phyloP scores from a whole-genome alignment of 2,329 filamentous ascomycete species.

The Talaromyces sp. region DNA sequence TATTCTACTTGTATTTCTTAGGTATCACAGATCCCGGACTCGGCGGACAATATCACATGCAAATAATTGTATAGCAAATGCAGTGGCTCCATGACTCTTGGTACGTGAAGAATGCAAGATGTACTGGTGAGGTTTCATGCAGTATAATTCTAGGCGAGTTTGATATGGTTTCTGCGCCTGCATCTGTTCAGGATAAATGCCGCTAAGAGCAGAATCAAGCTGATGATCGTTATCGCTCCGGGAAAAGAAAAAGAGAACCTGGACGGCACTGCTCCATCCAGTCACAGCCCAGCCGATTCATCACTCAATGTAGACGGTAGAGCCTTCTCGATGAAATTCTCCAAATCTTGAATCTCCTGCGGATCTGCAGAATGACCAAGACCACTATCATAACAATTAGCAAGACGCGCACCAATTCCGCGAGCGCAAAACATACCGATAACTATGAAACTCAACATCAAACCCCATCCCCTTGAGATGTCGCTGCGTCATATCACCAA shows the following conservation, averaged over 20 bases:
- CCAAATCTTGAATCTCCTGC: constrained; percentile 76
- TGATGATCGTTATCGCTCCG: background rate
- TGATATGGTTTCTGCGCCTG: background rate
- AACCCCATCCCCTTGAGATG: constrained; percentile 63
- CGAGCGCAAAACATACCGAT: constrained; percentile 53
- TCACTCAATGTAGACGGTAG: constrained; percentile 46
- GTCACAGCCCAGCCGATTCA: constrained; percentile 31
- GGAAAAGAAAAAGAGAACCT: background rate
- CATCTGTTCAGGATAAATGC: background rate
- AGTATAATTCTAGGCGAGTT: background rate
- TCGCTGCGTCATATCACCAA: constrained; percentile 64
- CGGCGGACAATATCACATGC: too few relatives aligned
- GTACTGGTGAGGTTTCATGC: background rate
- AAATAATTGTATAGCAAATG: too few relatives aligned
- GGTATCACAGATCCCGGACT: too few relatives aligned
- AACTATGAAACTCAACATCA: constrained; percentile 69
- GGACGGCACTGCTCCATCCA: constrained; percentile 17
- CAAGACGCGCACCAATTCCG: background rate
- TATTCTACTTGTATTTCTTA: too few relatives aligned
- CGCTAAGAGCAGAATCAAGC: constrained; percentile 6
- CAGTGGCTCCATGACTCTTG: too few relatives aligned
- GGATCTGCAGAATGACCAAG: constrained; percentile 71
- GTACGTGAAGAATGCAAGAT: too few relatives aligned
- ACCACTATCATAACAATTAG: constrained; percentile 44
- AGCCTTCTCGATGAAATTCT: constrained; percentile 54